phyloP scores from a whole-genome alignment of 2,329 filamentous ascomycete species.

The Berkeleyomyces rouxiae region DNA sequence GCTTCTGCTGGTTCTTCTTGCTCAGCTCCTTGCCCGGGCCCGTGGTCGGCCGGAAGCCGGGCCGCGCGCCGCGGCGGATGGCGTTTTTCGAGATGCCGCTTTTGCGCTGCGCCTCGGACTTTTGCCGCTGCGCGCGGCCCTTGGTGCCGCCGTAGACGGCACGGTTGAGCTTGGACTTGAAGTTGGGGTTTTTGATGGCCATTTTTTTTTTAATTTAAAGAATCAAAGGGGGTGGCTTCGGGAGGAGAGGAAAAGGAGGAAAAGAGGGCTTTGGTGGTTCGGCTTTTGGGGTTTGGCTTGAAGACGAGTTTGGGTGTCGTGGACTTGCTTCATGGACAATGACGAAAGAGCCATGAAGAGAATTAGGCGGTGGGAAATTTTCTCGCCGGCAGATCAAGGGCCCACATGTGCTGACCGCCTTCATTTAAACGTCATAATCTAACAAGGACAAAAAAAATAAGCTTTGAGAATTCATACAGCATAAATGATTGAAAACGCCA shows the following conservation, averaged over 20 bases:
- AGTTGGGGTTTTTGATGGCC: slow-evolving; percentile 43
- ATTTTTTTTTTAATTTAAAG: slow-evolving; percentile 22
- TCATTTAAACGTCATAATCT: not conserved
- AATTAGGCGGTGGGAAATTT: slow-evolving; percentile 10
- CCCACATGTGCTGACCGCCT: not conserved
- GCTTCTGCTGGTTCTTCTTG: slow-evolving; percentile 38
- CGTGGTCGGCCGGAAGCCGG: slow-evolving; percentile 38
- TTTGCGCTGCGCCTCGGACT: slow-evolving; percentile 24
- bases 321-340: not conserved
- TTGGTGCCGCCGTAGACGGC: slow-evolving; percentile 30
- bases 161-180: slow-evolving; percentile 33
- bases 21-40: slow-evolving; percentile 35
- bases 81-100: slow-evolving; percentile 28
- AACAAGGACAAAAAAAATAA: no score
- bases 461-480: no score
- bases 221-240: not conserved
- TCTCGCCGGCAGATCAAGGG: not conserved
- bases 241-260: not conserved
- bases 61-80: slow-evolving; percentile 31
- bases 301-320: no score
- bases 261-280: no score
- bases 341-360: slow-evolving; percentile 11
- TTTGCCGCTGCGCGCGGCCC: slow-evolving; percentile 27
- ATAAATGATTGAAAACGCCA: no score
- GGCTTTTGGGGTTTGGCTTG: no score